These are phyloP conservation scores for Anthoceros angustus DNA, from an alignment of 225 moss, liverwort and hornwort species.

Conservation along the genomic window DNA sequence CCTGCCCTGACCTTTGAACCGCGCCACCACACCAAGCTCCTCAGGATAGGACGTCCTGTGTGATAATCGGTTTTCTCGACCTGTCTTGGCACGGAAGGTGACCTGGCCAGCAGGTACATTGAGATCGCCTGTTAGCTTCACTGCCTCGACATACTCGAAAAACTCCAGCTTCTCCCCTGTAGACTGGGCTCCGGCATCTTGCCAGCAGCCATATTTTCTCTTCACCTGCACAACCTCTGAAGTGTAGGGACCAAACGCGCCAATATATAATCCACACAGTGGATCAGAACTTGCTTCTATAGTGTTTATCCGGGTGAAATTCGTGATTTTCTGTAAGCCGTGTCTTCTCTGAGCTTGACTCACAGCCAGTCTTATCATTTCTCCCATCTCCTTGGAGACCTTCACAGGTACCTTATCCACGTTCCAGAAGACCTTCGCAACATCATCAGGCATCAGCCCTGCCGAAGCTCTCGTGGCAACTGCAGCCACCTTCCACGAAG, in stretches of 20 bases:
- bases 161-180: constrained; percentile 72
- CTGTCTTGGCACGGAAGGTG: constrained; percentile 95
- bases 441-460: constrained; percentile 95
- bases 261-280: constrained; percentile 90
- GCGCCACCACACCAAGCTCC: constrained; percentile 97
- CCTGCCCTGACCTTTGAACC: constrained; percentile 98
- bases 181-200: constrained; percentile 44
- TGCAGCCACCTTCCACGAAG: constrained; percentile 84
- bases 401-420: constrained; percentile 98
- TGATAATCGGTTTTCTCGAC: constrained; percentile 76
- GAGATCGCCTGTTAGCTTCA: constrained; percentile 92
- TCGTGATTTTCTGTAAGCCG: constrained; percentile 76
- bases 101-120: constrained; percentile 99
- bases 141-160: constrained; percentile 98
- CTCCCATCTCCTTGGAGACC: constrained; percentile 99
- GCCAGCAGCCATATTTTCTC: constrained; percentile 90
- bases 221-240: constrained; percentile 95
- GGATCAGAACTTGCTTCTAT: constrained; percentile 68
- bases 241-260: constrained; percentile 95
- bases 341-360: constrained; percentile 97
- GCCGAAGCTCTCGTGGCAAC: constrained; percentile 90
- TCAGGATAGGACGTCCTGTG: constrained; percentile 92
- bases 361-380: constrained; percentile 92
- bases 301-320: constrained; percentile 74
- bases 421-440: constrained; percentile 97